A percentile compares a stretch with the other conserved stretches of the same genome.
Conservation (phyloP, 805 yeast species). For the Wilhelminamyces savonicus region DNA sequence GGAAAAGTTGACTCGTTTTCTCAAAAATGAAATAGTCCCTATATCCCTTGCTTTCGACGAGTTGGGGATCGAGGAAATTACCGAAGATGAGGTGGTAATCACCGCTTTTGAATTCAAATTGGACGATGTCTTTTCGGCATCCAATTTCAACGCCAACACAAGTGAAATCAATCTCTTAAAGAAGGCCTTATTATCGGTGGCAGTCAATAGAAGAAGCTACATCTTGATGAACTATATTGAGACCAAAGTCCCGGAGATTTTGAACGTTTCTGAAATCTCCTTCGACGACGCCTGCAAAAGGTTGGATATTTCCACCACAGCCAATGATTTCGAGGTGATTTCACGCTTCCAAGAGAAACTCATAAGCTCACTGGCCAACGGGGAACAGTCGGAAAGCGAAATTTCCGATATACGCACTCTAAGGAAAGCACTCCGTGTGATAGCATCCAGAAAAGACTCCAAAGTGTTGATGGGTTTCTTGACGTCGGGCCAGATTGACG, state of each 20-base stretch:
- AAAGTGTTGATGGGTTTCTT: conserved; percentile 51
- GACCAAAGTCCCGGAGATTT: conserved; percentile 28
- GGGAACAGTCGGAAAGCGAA: conserved; percentile 10
- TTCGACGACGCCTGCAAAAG: conserved; percentile 36
- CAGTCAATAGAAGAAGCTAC: conserved; percentile 50
- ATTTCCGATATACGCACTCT: conserved; percentile 48
- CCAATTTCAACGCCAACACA: conserved; percentile 23
- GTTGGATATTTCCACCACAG: conserved; percentile 44
- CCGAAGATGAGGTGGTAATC: conserved; percentile 57
- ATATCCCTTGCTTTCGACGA: conserved; percentile 26
- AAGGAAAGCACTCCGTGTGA: conserved; percentile 49
- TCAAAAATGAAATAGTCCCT: conserved; percentile 30
- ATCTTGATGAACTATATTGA: conserved; percentile 51
- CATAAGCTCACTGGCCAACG: conserved; percentile 4
- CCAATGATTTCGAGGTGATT: conserved; percentile 53
- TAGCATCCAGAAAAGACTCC: conserved; percentile 53
- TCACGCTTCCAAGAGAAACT: conserved; percentile 42
- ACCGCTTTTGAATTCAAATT: conserved; percentile 67
- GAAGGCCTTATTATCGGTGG: conserved; percentile 59
- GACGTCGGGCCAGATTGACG: conserved; percentile 56
- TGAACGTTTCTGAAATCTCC: conserved; percentile 18
- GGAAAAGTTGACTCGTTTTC: conserved; percentile 11
- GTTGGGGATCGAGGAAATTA: conserved; percentile 34
- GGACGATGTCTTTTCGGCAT: conserved; percentile 40
- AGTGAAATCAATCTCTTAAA: conserved; percentile 35